A percentile compares a stretch with the other conserved stretches of the same genome.
These are phyloP conservation scores for Rhodofomes roseus DNA, from an alignment of 1,284 basidiomycete species.

Conservation along the genomic window DNA sequence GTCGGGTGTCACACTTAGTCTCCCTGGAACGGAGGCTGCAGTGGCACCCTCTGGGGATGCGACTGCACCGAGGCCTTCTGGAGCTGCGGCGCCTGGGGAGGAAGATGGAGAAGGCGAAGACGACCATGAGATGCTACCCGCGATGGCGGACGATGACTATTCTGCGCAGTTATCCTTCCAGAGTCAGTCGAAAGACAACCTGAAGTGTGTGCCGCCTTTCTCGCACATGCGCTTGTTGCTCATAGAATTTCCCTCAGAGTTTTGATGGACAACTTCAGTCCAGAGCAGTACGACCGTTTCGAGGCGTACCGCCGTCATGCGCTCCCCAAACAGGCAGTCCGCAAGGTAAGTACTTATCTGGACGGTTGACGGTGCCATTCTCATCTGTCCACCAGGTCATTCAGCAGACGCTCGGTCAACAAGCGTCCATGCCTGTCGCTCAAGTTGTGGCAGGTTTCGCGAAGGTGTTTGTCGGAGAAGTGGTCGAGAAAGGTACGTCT, in stretches of 20 bases:
- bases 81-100: slow-evolving; percentile 24
- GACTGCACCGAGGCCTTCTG: slow-evolving; percentile 18
- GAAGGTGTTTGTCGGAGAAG: slow-evolving; percentile 92
- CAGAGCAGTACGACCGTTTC: slow-evolving; percentile 83
- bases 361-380: no score
- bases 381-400: slow-evolving; percentile 53
- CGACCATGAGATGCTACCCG: slow-evolving; percentile 71
- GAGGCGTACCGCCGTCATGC: slow-evolving; percentile 84
- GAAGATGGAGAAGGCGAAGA: slow-evolving; percentile 49
- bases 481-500: slow-evolving; percentile 77
- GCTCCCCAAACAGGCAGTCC: slow-evolving; percentile 77
- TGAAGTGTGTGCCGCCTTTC: slow-evolving; percentile 53
- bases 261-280: slow-evolving; percentile 82
- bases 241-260: slow-evolving; percentile 44
- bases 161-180: slow-evolving; percentile 76
- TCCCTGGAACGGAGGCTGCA: slow-evolving; percentile 19
- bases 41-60: slow-evolving; percentile 14
- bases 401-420: slow-evolving; percentile 79
- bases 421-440: slow-evolving; percentile 82
- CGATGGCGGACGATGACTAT: slow-evolving; percentile 84
- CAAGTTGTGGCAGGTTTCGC: slow-evolving; percentile 86
- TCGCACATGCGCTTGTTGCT: no score
- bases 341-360: slow-evolving; percentile 57
- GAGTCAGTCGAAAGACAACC: slow-evolving; percentile 79
- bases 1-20: slow-evolving; percentile 18